Evolutionary conservation across 108 stramenopile species (phyloP), one percentile per base, ranked within the genome.

Genomic region (Mayamaea pseudoterrestris): DNA sequence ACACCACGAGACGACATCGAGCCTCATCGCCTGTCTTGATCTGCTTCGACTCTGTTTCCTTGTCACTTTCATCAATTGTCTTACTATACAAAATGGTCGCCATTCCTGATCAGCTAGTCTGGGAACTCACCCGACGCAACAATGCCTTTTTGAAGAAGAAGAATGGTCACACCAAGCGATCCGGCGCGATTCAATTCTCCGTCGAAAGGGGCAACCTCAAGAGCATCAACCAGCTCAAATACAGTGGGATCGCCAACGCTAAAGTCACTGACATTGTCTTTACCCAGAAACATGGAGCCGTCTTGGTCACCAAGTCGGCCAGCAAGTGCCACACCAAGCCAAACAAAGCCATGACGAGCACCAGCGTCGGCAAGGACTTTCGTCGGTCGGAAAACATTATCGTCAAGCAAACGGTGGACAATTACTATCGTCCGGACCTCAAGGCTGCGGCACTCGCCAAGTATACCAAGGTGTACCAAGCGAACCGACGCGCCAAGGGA

Each of bases 351-450:
- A 51, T 66, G 16, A 82, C 78, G 36, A 39, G 34, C 9, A 93
- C 82, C 52, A 70, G 83, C 43, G 55, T 93, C 46, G 92, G 92
- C 69, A 93, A 93, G 75, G 67, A 80, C 52, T 92, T 86, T 61
- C 80, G 82, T 47, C 71, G 79, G 32, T 69, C 78, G 7, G 80
- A 75, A 47, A 71, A 70, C 43, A 65, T 78, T 41, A 82, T 93
- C 63, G 56, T 39, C 50, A 79, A 61, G 39, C 71, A 77, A 57
- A 78, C 83, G 2, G 50, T 44, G 24, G 89, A 81, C 54, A 80
- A 75, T 50, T 89, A 65, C 65, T 95, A 95, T 82, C 84, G 94
- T 47, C 69, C 74, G 41, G 94, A 95, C 68, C 68, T 95, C 37
- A 68, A 83, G 66, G 48, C 60, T 13, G 78, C 65, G 44, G 71